Percentiles rank a stretch among this genome's conserved stretches.
phyloP scores from a whole-genome alignment of 1,284 basidiomycete genomes.

The Ganoderma lucidum region DNA sequence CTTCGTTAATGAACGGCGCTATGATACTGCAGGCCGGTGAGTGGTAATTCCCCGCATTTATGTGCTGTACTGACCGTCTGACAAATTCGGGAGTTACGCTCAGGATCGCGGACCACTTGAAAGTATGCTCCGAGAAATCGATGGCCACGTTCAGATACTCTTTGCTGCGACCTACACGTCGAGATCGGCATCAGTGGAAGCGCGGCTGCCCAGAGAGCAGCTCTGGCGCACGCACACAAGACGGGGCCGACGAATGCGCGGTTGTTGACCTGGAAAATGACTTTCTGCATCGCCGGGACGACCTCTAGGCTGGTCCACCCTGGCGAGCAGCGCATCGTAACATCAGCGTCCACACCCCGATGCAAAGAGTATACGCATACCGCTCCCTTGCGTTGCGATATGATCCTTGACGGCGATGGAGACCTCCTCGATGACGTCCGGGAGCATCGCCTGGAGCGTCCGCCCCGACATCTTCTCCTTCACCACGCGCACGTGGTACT shows the following conservation, averaged over 20 bases:
- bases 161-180: too few relatives aligned
- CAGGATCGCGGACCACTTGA: too few relatives aligned
- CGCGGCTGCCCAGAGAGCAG: too few relatives aligned
- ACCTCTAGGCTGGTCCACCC: slow-evolving; percentile 18
- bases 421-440: slow-evolving; percentile 40
- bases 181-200: too few relatives aligned
- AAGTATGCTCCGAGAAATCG: too few relatives aligned
- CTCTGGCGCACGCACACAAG: slow-evolving; percentile 39
- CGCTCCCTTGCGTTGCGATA: slow-evolving; percentile 24
- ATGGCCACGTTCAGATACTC: too few relatives aligned
- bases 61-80: too few relatives aligned
- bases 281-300: slow-evolving; percentile 14
- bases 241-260: slow-evolving; percentile 54
- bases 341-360: background rate
- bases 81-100: too few relatives aligned
- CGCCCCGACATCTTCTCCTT: slow-evolving; percentile 32
- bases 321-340: background rate
- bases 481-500: slow-evolving; percentile 39
- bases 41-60: too few relatives aligned
- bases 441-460: slow-evolving; percentile 34
- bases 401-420: slow-evolving; percentile 29
- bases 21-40: background rate
- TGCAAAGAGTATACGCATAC: background rate
- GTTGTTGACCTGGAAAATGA: slow-evolving; percentile 42
- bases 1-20: background rate